A percentile compares a stretch with the other conserved stretches of the same genome.
phyloP scores from a whole-genome alignment of 192 early-diverging fungal genomes.

The Coemansia sp. region DNA sequence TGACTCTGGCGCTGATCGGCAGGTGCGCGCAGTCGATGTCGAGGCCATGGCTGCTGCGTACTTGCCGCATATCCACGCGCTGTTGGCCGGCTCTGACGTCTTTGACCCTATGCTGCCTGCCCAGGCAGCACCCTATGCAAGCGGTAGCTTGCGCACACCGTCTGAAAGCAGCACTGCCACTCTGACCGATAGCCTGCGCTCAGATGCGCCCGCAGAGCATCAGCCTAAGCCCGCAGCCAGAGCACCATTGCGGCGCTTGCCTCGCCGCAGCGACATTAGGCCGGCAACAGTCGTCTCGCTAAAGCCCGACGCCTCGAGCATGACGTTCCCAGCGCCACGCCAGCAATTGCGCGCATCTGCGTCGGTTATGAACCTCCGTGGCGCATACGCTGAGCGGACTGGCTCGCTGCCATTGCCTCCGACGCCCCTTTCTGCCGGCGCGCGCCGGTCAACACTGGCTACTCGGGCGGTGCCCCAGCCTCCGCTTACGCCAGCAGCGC shows the following conservation, averaged over 20 bases:
- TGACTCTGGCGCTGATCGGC: constrained; percentile 1
- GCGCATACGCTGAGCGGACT: neutral
- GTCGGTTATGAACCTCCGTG: constrained; percentile 1
- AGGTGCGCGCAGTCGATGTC: constrained; percentile 21
- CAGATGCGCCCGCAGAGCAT: neutral
- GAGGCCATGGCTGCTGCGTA: constrained; percentile 39
- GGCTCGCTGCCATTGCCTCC: neutral
- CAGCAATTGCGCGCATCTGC: constrained; percentile 12
- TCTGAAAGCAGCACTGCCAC: constrained; percentile 29
- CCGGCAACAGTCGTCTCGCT: neutral
- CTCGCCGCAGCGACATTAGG: constrained; percentile 23
- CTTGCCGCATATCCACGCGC: constrained; percentile 25
- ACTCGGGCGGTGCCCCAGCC: neutral
- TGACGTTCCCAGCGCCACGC: neutral
- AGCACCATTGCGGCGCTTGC: neutral
- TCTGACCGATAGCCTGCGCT: constrained; percentile 4
- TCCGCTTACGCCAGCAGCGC: neutral
- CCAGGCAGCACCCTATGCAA: no score
- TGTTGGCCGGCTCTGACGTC: neutral
- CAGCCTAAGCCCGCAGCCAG: neutral
- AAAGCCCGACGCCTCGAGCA: neutral
- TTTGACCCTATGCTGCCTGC: neutral
- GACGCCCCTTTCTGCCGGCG: neutral
- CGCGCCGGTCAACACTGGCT: neutral
- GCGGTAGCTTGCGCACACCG: no score